A percentile compares a stretch with the other conserved stretches of the same genome.
These are phyloP conservation scores for Diplotaxis tenuifolia DNA, from an alignment of 345 rosid genomes.

Conservation along the genomic window DNA sequence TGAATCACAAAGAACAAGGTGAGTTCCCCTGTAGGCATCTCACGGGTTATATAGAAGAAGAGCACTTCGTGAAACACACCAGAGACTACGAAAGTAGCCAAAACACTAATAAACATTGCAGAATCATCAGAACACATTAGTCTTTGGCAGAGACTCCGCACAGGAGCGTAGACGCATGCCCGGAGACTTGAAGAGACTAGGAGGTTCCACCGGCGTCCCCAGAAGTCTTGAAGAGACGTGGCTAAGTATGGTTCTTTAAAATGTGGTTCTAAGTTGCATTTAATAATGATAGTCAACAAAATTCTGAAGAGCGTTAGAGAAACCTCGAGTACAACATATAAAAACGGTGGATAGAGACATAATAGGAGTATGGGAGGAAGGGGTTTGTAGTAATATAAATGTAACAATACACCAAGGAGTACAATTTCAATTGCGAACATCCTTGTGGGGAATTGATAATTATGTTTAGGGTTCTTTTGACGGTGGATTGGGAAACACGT, in stretches of 20 bases:
- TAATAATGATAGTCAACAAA: background rate
- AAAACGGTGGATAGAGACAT: background rate
- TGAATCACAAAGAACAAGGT: background rate
- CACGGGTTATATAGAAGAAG: background rate
- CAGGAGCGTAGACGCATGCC: background rate
- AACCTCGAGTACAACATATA: background rate
- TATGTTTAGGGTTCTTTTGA: background rate
- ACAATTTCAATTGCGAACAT: background rate
- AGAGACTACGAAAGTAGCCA: background rate
- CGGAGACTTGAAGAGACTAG: background rate
- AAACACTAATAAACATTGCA: conserved; percentile 2
- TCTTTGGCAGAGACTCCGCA: background rate
- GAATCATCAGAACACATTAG: background rate
- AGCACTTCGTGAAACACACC: conserved; percentile 2
- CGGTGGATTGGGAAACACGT: background rate
- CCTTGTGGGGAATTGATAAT: background rate
- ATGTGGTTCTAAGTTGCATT: background rate
- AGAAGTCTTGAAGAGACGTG: conserved; percentile 10
- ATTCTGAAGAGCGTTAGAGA: background rate
- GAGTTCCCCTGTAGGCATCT: background rate
- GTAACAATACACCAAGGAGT: background rate
- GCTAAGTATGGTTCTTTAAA: conserved; percentile 2
- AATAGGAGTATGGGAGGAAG: background rate
- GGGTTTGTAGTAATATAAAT: background rate
- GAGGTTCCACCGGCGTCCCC: conserved; percentile 11